Evolutionary conservation across 768 basidiomycete species (phyloP).

Genomic region (Lyophyllum semitale): DNA sequence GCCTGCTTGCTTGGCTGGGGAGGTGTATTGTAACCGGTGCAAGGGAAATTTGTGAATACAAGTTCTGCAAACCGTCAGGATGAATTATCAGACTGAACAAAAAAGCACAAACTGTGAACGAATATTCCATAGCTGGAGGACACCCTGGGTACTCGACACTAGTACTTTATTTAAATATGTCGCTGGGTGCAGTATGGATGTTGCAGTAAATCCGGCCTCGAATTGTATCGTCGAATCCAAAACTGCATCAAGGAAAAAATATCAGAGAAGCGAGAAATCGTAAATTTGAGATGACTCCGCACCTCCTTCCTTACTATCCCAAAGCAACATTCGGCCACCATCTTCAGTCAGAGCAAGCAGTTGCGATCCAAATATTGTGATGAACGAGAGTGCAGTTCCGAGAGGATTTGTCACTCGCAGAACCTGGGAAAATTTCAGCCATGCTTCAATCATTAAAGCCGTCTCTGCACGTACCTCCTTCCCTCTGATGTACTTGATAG

Average conservation of each 20-base stretch:
- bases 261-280: constrained; percentile 18
- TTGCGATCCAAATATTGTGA: constrained; percentile 80
- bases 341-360: constrained; percentile 80
- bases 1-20: constrained; percentile 20
- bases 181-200: constrained; percentile 83
- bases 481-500: constrained; percentile 82
- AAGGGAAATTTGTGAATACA: constrained; percentile 80
- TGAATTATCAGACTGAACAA: neutral
- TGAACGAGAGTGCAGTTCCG: constrained; percentile 56
- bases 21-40: constrained; percentile 47
- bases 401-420: constrained; percentile 65
- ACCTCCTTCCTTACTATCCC: constrained; percentile 68
- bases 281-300: neutral
- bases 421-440: constrained; percentile 41
- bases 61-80: constrained; percentile 46
- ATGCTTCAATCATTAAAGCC: neutral
- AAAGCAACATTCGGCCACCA: constrained; percentile 74
- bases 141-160: constrained; percentile 79
- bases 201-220: constrained; percentile 84
- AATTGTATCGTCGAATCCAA: constrained; percentile 75
- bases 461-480: constrained; percentile 62
- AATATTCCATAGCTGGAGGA: constrained; percentile 93
- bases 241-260: constrained; percentile 37
- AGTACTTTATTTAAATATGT: constrained; percentile 97
- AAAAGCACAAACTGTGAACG: constrained; percentile 62